Base-by-base conservation (phyloP, 2,329 filamentous ascomycete species). In the Colletotrichum sp. region DNA sequence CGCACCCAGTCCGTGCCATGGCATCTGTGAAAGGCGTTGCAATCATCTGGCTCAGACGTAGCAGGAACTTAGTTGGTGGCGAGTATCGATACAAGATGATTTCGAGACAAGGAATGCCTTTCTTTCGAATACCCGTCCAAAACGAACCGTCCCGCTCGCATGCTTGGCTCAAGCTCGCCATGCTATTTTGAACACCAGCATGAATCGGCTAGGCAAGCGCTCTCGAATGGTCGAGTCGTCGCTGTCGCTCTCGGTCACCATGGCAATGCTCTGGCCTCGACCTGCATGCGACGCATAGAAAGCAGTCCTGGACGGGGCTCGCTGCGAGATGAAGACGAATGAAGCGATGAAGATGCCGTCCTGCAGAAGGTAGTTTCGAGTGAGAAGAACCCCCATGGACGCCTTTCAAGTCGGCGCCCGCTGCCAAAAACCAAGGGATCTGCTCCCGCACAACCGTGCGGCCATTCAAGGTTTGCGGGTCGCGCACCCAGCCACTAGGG, bases 361-460 rank as follows among this genome's bases (percentile, higher is more conserved):
- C 19, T 72, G 68, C 67, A 71, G 27, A n/a, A 25, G 32, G 16
- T 49, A n/a, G 19, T 68, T 70, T 61, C 36, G 57, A 39, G 27
- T 34, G 13, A 27, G 57, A 63, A 19, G 25, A 25, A 11, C 34
- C 22, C 22, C 36, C 16, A 30, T 36, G 27, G 15, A 30, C 49
- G 32, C 69, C n/a, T 30, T 61, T 66, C 19, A 27, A 71, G 19
- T 74, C 36, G 34, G 49, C 52, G 34, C 19, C 52, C 32, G 15
- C 27, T 61, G 32, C 69, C 49, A 59, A 57, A 55, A 39, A 64
- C 16, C 36, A 59, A 52, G 34, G 27, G 70, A 76, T 65, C 57
- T 64, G 57, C 64, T 73, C 44, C 64, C 64, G 69, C 55, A 19
- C 64, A 49, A 72, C 55, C 69, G 69, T 68, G 69, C 69, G 63